These are phyloP conservation scores for Adansonia grandidieri DNA, from an alignment of 441 rosid genomes.

Conservation along the genomic window DNA sequence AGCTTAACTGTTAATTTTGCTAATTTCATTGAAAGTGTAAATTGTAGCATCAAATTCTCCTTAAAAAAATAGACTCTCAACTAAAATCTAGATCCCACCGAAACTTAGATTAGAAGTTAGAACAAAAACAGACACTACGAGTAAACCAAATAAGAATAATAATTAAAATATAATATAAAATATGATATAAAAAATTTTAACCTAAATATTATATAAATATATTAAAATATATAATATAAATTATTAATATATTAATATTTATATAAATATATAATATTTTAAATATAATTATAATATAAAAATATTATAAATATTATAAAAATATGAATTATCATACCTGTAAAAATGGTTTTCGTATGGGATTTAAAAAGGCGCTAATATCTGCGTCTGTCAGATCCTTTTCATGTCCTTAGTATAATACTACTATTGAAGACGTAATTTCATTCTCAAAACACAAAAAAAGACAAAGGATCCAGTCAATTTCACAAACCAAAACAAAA, in stretches of 20 bases:
- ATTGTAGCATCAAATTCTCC: no score
- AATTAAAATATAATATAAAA: no score
- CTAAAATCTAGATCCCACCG: no score
- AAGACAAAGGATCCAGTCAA: slow-evolving; percentile 4
- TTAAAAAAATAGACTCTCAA: no score
- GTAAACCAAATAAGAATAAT: no score
- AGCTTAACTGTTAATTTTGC: neutral
- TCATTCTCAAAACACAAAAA: slow-evolving; percentile 11
- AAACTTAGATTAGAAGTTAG: neutral
- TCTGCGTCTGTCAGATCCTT: neutral
- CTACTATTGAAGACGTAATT: neutral
- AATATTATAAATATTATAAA: neutral
- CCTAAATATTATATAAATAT: no score
- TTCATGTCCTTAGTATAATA: neutral
- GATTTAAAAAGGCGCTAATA: neutral
- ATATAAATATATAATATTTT: neutral
- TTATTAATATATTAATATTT: no score
- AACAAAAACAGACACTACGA: neutral
- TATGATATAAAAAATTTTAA: no score
- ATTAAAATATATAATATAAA: no score
- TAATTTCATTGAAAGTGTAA: neutral
- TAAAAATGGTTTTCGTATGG: neutral
- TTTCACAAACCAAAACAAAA: slow-evolving; percentile 14
- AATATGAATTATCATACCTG: neutral
- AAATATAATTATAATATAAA: neutral